Base-by-base conservation (phyloP, 2,329 filamentous ascomycete genomes). In the Talaromyces sp. region DNA sequence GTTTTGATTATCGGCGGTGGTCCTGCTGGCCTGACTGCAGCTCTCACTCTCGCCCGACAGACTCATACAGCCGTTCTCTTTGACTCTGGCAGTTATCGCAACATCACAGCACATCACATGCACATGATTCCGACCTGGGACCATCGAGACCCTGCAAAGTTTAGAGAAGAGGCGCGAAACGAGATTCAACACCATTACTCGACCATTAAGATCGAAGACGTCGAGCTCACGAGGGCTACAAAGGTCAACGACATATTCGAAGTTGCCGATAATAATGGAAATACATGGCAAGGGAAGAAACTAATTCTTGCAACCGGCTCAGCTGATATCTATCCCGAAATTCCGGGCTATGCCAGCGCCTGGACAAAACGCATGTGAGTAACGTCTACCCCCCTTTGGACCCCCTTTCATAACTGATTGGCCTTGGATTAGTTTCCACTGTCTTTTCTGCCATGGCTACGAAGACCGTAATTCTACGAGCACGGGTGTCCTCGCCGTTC, bases 401-500 rank as follows among this genome's bases (percentile, higher is more conserved):
- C 36, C 27, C 5, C 10, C 8, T 33, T 9, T 10, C 32, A 33
- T 5, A 8, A 10, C 25, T n/a, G 13, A 17, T 25, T 51, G 28
- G 54, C 30, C 36, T 13, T 49, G 5, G 6, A 19, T 10, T 51
- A 80, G 78, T 51, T 86, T 83, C 64, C 83, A 86, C 66, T 87
- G 84, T 63, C 77, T 86, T 1, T 85, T 82, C 65, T 87, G 84
- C 69, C 78, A 86, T 64, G 84, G 85, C 4, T 86, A 79, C 66
- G 85, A 88, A 63, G 81, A 86, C 57, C 76, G 80, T 17, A 81
- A 80, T 1, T 69, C 71, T 2, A 64, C 73, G 0, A 79, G 78
- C 0, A 76, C 77, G 0, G 83, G 82, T 0, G 69, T 85, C 3
- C 74, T 86, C 3, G 80, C 78, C 1, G 72, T 74, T 11, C 78